Evolutionary conservation across 2,329 filamentous ascomycete species (phyloP), one percentile per base, ranked within the genome.

Genomic region (Colletotrichum sp.): DNA sequence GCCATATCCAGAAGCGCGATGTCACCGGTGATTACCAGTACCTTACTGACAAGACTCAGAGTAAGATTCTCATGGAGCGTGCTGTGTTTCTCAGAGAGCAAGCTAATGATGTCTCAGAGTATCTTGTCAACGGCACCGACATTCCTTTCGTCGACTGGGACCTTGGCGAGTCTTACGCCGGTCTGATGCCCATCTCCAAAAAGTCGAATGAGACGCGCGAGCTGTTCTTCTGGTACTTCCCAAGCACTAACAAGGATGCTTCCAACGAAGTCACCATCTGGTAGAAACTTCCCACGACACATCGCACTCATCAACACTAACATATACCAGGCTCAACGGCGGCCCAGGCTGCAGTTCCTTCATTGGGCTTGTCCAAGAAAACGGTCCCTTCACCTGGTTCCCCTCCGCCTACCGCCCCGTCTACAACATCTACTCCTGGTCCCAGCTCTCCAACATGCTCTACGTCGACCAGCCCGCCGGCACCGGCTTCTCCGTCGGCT

Each of bases 71-170:
- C 1, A 12, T 24, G 9, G n/a, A n/a, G 7, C 4, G 8, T 34
- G 1, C 16, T n/a, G 3, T 26, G 2, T 5, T 10, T 21, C 30
- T 0, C 26, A 16, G 55, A 0, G 0, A 28, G 10, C 8, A 5
- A n/a, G 75, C 77, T 28, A 64, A n/a, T 10, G 16, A 26, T n/a
- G 0, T 24, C 2, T 16, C 9, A 93, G 91, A 89, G 79, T 94
- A 92, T 77, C 89, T 88, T 21, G 91, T 95, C 57, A 90, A 95
- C 79, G 92, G 94, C 3, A 89, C 87, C 3, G 87, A 84, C 1
- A 90, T 95, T 69, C 94, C 94, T 0, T 92, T 95, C n/a, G 92
- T 95, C 1, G 81, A 89, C 39, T 96, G 94, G 78, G 93, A 95
- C 77, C 85, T 94, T 49, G 90, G 90, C 64, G 92, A 94, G 83